A percentile compares a stretch with the other conserved stretches of the same genome.
Evolutionary conservation across 441 rosid genomes (phyloP).

Genomic region (Cnidoscolus chayamansa): DNA sequence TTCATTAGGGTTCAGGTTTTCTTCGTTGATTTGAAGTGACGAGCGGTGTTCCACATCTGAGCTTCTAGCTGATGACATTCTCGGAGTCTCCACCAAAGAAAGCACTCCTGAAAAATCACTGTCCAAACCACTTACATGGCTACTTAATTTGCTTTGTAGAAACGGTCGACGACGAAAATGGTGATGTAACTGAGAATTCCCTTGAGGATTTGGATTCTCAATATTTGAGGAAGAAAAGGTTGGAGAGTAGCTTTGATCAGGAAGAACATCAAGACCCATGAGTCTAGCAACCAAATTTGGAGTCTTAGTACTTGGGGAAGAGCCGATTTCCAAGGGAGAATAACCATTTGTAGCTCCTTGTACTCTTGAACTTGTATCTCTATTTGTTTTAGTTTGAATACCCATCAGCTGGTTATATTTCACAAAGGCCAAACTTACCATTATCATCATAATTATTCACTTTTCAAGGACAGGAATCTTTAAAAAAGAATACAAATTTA

Average conservation of each 20-base stretch:
- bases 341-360: conserved; percentile 30
- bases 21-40: conserved; percentile 77
- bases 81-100: conserved; percentile 79
- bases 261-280: conserved; percentile 92
- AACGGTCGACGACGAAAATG: conserved; percentile 18
- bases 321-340: conserved; percentile 50
- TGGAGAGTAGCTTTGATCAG: conserved; percentile 40
- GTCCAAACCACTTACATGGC: conserved; percentile 36
- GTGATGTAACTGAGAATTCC: conserved; percentile 25
- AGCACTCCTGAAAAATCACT: conserved; percentile 42
- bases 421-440: conserved; percentile 10
- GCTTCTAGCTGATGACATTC: conserved; percentile 63
- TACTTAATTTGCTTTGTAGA: conserved; percentile 24
- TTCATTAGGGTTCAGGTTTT: conserved; percentile 40
- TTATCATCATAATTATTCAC: conserved; percentile 28
- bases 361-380: conserved; percentile 31
- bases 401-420: conserved; percentile 39
- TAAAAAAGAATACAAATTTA: conserved; percentile 1
- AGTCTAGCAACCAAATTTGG: conserved; percentile 86
- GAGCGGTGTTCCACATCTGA: conserved; percentile 73
- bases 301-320: conserved; percentile 69
- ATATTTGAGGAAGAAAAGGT: conserved; percentile 42
- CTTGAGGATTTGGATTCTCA: conserved; percentile 8
- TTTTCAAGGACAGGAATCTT: conserved; percentile 26
- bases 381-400: conserved; percentile 63